Conservation (phyloP, 805 yeast genomes). For the Saccharomycopsis synnaedendra region DNA sequence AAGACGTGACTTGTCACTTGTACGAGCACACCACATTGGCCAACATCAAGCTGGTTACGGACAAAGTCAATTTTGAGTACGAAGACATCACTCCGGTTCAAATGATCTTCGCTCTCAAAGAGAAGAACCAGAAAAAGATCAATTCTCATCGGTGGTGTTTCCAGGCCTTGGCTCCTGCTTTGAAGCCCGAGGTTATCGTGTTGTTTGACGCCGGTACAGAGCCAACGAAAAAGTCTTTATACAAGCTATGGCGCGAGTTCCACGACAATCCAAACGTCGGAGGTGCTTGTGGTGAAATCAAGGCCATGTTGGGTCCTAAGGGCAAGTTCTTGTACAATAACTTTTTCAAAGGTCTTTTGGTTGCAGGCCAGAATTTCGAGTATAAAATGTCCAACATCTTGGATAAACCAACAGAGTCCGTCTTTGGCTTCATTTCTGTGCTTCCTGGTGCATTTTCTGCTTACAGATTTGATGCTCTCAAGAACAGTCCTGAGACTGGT, state of each 20-base stretch:
- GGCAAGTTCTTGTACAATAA: slow-evolving; percentile 43
- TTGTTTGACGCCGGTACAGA: slow-evolving; percentile 57
- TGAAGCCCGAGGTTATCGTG: slow-evolving; percentile 46
- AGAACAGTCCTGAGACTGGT: slow-evolving; percentile 37
- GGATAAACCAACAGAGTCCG: slow-evolving; percentile 56
- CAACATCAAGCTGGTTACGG: slow-evolving; percentile 29
- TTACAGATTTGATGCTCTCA: slow-evolving; percentile 46
- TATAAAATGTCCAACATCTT: slow-evolving; percentile 56
- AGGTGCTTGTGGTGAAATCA: slow-evolving; percentile 66
- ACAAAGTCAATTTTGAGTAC: slow-evolving; percentile 43
- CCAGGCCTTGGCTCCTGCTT: slow-evolving; percentile 47
- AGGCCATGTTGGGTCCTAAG: slow-evolving; percentile 41
- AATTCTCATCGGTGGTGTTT: slow-evolving; percentile 63
- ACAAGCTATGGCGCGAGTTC: slow-evolving; percentile 53
- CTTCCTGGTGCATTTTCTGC: slow-evolving; percentile 65
- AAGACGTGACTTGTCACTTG: slow-evolving; percentile 51
- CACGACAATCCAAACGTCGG: slow-evolving; percentile 48
- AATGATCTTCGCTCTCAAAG: slow-evolving; percentile 49
- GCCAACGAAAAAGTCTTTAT: slow-evolving; percentile 45
- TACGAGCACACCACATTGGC: slow-evolving; percentile 58
- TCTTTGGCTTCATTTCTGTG: slow-evolving; percentile 53
- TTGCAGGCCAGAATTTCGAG: slow-evolving; percentile 57
- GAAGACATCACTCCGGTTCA: slow-evolving; percentile 53
- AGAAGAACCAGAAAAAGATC: slow-evolving; percentile 51
- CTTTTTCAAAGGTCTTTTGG: slow-evolving; percentile 23